Conservation (phyloP, 331 rosid species). For the Telfairia occidentalis region DNA sequence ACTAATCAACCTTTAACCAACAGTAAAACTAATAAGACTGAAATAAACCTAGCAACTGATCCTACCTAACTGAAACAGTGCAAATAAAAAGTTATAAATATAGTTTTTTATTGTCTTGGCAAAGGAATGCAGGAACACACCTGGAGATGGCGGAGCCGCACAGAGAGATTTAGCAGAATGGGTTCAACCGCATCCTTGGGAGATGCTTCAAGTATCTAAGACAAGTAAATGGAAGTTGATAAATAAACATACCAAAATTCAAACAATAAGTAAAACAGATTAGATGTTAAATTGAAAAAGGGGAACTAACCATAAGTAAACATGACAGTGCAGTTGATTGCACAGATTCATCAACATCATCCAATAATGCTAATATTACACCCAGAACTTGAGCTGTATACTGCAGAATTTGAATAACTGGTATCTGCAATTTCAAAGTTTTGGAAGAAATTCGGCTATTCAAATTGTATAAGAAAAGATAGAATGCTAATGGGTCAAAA, state of each 20-base stretch:
- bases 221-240: conserved; percentile 21
- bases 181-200: conserved; percentile 82
- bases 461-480: not conserved
- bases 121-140: conserved; percentile 31
- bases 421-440: conserved; percentile 53
- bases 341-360: conserved; percentile 80
- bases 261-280: not conserved
- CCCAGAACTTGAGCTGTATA: conserved; percentile 81
- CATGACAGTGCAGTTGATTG: conserved; percentile 89
- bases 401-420: conserved; percentile 59
- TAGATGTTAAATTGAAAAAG: not conserved
- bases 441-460: not conserved
- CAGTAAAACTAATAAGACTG: not conserved
- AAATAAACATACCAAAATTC: conserved; percentile 15
- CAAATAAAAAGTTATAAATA: not conserved
- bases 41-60: not conserved
- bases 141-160: conserved; percentile 84
- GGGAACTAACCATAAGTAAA: conserved; percentile 56
- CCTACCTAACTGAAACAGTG: not conserved
- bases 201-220: conserved; percentile 74
- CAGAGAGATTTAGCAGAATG: conserved; percentile 66
- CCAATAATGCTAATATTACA: conserved; percentile 82
- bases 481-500: not conserved
- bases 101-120: not conserved
- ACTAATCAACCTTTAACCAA: not conserved